Conservation (phyloP, 345 rosid genomes). For the Carallia brachiata region DNA sequence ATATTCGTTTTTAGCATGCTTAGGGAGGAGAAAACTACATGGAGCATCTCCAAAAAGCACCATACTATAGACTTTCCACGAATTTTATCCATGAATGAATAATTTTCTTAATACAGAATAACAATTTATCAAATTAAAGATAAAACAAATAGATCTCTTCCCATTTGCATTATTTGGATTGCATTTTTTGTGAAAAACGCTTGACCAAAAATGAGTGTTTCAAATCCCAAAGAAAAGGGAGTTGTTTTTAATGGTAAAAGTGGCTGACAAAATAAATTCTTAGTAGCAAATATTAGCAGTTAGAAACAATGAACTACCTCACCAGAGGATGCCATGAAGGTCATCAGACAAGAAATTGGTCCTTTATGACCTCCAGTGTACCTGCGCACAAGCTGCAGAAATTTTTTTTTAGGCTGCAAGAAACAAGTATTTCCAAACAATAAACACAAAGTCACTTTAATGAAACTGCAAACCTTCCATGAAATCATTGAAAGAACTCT, state of each 20-base stretch:
- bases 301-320: constrained; percentile 51
- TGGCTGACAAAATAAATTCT: not conserved
- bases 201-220: no score
- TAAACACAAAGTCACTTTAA: constrained; percentile 13
- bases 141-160: no score
- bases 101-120: no score
- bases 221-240: not conserved
- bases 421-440: constrained; percentile 16
- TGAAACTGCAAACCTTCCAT: constrained; percentile 75
- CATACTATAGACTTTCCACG: no score
- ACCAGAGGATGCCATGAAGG: constrained; percentile 95
- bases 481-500: constrained; percentile 99
- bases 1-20: no score
- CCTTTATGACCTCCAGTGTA: constrained; percentile 99
- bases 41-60: no score
- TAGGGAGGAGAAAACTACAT: no score
- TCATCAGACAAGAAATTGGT: constrained; percentile 89
- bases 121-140: no score
- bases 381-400: constrained; percentile 83
- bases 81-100: no score
- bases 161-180: no score
- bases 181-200: no score
- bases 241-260: not conserved
- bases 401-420: not conserved
- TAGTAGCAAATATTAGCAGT: not conserved